These are phyloP conservation scores for Diospyros kaki DNA, from an alignment of 148 eudicot genomes.

Conservation along the genomic window DNA sequence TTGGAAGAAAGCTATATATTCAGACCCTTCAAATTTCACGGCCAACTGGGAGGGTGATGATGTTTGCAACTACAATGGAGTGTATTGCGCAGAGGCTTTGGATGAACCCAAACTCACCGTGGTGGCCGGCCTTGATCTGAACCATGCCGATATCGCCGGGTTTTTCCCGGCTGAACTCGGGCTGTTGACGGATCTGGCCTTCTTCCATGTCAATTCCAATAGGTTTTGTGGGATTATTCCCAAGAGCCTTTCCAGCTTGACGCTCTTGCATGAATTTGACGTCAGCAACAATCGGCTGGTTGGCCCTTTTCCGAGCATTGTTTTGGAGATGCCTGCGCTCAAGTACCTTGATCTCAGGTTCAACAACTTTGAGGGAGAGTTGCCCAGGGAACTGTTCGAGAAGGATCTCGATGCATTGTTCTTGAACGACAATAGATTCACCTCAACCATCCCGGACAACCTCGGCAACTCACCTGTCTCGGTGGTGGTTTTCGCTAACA, in stretches of 20 bases:
- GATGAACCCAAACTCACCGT: constrained; percentile 3
- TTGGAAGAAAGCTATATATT: constrained; percentile 21
- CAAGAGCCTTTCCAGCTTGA: constrained; percentile 1
- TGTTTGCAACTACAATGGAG: constrained; percentile 19
- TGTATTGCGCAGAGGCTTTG: constrained; percentile 7
- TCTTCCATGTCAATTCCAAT: constrained; percentile 15
- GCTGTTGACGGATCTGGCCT: constrained; percentile 6
- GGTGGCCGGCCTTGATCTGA: constrained; percentile 16
- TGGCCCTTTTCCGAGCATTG: constrained; percentile 8
- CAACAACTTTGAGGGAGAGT: constrained; percentile 16
- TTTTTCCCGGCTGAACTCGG: constrained; percentile 11
- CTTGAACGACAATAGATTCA: constrained; percentile 25
- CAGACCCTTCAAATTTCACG: constrained; percentile 23
- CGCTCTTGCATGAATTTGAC: background rate
- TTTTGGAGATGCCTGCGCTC: constrained; percentile 3
- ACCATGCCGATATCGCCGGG: constrained; percentile 13
- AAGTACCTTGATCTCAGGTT: constrained; percentile 13
- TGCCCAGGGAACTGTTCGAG: constrained; percentile 14
- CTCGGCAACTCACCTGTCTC: constrained; percentile 29
- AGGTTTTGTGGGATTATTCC: constrained; percentile 15
- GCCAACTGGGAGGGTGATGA: constrained; percentile 28
- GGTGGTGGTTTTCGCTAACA: constrained; percentile 26
- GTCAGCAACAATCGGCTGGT: constrained; percentile 12
- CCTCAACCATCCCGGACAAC: constrained; percentile 22
- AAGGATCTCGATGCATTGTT: constrained; percentile 11